Evolutionary conservation across 2,329 filamentous ascomycete species (phyloP).

Genomic region (Paraconiothyrium brasiliense): DNA sequence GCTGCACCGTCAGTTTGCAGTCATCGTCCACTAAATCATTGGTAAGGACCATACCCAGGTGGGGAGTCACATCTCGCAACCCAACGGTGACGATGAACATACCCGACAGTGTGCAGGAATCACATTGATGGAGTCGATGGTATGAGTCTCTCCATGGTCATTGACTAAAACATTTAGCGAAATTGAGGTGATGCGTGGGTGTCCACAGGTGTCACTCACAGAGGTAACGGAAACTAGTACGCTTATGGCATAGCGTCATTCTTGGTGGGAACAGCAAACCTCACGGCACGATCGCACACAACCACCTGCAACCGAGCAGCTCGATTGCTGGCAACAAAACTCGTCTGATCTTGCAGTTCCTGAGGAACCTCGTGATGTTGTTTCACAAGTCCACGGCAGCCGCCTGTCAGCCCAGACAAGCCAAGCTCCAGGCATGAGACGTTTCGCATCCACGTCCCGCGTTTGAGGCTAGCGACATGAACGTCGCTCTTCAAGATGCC

Average conservation of each 20-base stretch:
- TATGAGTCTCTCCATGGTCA: too few relatives aligned
- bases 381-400: conserved; percentile 8
- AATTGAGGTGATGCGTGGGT: not conserved
- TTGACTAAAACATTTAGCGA: too few relatives aligned
- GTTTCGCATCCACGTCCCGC: conserved; percentile 11
- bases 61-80: too few relatives aligned
- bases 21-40: too few relatives aligned
- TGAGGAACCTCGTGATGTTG: not conserved
- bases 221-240: not conserved
- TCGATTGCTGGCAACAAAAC: not conserved
- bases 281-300: not conserved
- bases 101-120: too few relatives aligned
- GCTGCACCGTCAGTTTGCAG: too few relatives aligned
- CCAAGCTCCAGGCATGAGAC: conserved; percentile 14
- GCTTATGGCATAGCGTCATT: not conserved
- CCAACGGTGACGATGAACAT: too few relatives aligned
- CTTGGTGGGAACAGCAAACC: not conserved
- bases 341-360: conserved; percentile 3
- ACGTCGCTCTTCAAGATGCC: conserved; percentile 10
- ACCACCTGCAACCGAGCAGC: not conserved
- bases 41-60: too few relatives aligned
- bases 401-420: conserved; percentile 12
- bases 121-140: too few relatives aligned
- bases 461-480: conserved; percentile 8
- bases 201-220: not conserved